Conservation (phyloP, 306 rosid species). For the Quercus ilex region DNA sequence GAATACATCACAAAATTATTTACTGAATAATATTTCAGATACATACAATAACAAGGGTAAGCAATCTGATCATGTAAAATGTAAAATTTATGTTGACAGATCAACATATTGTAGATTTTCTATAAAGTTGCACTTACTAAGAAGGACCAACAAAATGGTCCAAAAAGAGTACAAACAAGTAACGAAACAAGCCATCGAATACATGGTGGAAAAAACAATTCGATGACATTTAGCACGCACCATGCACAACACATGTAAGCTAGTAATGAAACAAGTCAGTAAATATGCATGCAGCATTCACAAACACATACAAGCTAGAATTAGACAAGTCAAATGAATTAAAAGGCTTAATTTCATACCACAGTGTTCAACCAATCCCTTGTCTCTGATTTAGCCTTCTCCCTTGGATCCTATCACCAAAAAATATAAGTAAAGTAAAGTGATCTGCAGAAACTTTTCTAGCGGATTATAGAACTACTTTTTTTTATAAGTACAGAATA, state of each 20-base stretch:
- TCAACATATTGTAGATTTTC: not conserved
- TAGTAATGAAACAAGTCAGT: not conserved
- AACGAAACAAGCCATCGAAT: not conserved
- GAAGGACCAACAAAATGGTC: not conserved
- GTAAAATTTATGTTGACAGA: not conserved
- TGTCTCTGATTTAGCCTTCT: constrained; percentile 95
- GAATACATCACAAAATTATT: constrained; percentile 13
- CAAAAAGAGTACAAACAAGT: not conserved
- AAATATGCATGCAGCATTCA: not conserved
- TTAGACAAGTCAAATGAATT: not conserved
- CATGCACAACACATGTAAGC: not conserved
- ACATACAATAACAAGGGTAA: not conserved
- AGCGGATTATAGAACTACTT: not conserved
- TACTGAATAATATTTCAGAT: constrained; percentile 9
- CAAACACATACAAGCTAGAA: not conserved
- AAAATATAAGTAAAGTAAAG: not conserved
- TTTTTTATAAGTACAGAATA: too few relatives aligned
- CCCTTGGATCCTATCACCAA: constrained; percentile 79
- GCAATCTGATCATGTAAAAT: constrained; percentile 5
- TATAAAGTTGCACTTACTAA: not conserved
- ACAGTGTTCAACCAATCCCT: constrained; percentile 97
- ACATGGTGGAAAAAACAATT: too few relatives aligned
- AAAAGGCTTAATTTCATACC: constrained; percentile 54
- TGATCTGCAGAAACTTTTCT: not conserved
- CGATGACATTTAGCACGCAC: too few relatives aligned